Evolutionary conservation across 441 rosid genomes (phyloP), one percentile per base, ranked within the genome.

Genomic region (Caryocar brasiliense): DNA sequence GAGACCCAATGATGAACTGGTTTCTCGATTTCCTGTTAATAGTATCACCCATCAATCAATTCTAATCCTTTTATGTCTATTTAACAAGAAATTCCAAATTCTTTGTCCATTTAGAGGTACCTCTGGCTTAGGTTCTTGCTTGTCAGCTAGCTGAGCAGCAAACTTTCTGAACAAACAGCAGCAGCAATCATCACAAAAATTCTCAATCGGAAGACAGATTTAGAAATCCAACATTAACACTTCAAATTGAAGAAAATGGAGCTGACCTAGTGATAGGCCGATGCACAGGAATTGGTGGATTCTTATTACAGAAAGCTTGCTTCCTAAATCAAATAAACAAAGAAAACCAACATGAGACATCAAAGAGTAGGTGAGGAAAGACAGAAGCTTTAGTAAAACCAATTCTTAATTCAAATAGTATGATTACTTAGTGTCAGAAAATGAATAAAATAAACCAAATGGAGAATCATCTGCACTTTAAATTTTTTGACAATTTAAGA

Each of bases 201-300:
- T n/a, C n/a, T n/a, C n/a, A 58, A 30, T n/a, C 27, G 37, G 29
- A 45, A 47, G 25, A 36, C 40, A 12, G n/a, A 20, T 9, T 33
- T 58, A 20, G 49, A 37, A 11, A 51, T 36, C 21, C 14, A 55
- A 42, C 32, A 15, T 7, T 47, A 45, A 34, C 35, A 40, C 24
- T 5, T 46, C 15, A 41, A 24, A 40, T 35, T 17, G 7, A 10
- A 36, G 49, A 12, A 1, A 7, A 38, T 1, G 48, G 41, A 49
- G 49, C 76, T 55, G 47, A 86, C 95, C 98, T 84, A 30, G 98
- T 91, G 40, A 91, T 55, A n/a, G 98, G 96, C 49, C 98, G 80
- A 62, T 86, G 87, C 29, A 50, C 61, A 4, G 82, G 83, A 36
- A 67, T 54, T 18, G 70, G 61, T 50, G 72, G 78, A 47, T 65